A percentile compares a stretch with the other conserved stretches of the same genome.
These are phyloP conservation scores for Sporisorium exsertum DNA, from an alignment of 1,284 basidiomycete genomes.

Conservation along the genomic window DNA sequence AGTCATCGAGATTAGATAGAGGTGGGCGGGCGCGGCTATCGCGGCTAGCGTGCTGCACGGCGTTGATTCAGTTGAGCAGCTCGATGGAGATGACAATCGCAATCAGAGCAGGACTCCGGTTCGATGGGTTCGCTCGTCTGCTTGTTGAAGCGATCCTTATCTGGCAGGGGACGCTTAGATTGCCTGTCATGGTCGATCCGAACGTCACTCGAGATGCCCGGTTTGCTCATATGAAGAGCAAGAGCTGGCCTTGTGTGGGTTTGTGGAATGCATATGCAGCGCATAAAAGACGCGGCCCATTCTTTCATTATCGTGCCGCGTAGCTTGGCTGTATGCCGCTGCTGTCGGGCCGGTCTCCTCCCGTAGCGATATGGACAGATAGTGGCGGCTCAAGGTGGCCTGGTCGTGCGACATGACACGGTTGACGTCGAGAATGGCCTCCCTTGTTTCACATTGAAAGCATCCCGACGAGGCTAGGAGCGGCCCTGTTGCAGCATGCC, in stretches of 20 bases:
- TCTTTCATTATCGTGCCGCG: not conserved
- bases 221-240: not conserved
- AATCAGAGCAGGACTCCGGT: too few relatives aligned
- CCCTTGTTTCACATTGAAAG: not conserved
- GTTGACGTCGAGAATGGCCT: not conserved
- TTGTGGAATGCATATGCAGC: not conserved
- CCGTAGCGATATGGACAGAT: not conserved
- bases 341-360: not conserved
- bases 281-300: not conserved
- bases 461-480: not conserved
- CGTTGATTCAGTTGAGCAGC: not conserved
- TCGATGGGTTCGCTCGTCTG: too few relatives aligned
- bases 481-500: not conserved
- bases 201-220: too few relatives aligned
- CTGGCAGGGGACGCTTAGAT: too few relatives aligned
- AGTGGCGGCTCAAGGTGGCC: not conserved
- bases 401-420: not conserved
- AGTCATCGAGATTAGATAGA: slow-evolving; percentile 6
- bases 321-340: not conserved
- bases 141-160: not conserved
- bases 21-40: not conserved
- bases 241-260: not conserved
- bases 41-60: not conserved
- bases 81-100: too few relatives aligned
- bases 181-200: too few relatives aligned